These are phyloP conservation scores for Fraxinus excelsior DNA, from an alignment of 257 asterid species.

Conservation along the genomic window DNA sequence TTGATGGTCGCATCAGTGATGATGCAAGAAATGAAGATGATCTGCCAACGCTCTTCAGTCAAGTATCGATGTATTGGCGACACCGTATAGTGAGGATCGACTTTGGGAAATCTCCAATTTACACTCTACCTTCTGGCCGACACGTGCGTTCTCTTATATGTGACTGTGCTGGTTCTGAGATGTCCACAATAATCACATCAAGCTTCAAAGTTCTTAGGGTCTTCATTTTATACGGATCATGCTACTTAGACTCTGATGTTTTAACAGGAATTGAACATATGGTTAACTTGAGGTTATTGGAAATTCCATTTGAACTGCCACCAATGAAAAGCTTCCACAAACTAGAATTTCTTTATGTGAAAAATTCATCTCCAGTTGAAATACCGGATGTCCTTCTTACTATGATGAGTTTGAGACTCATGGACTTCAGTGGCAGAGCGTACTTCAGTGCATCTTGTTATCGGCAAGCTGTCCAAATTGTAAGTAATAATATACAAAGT, in stretches of 20 bases:
- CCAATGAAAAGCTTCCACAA: background rate
- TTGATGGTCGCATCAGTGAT: too few species aligned
- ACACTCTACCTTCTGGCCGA: background rate
- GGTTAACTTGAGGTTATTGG: background rate
- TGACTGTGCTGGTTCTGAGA: rapidly evolving
- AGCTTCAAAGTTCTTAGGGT: background rate
- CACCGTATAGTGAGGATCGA: background rate
- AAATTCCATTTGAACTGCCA: too few species aligned
- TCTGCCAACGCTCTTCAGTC: too few species aligned
- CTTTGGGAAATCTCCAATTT: background rate
- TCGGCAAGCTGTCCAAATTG: too few species aligned
- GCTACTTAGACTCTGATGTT: rapidly evolving
- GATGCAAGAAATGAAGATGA: too few species aligned
- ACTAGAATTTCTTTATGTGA: background rate
- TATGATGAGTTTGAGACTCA: too few species aligned
- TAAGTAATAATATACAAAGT: too few species aligned
- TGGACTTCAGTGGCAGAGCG: too few species aligned
- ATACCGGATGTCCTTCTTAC: background rate
- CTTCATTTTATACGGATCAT: background rate
- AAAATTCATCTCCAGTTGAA: background rate
- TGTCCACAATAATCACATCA: too few species aligned
- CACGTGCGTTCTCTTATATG: background rate
- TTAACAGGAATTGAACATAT: background rate
- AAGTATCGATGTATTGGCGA: too few species aligned
- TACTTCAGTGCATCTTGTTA: too few species aligned